Evolutionary conservation across 2,329 filamentous ascomycete species (phyloP), one percentile per base, ranked within the genome.

Genomic region (Akanthomyces uredinophilus): DNA sequence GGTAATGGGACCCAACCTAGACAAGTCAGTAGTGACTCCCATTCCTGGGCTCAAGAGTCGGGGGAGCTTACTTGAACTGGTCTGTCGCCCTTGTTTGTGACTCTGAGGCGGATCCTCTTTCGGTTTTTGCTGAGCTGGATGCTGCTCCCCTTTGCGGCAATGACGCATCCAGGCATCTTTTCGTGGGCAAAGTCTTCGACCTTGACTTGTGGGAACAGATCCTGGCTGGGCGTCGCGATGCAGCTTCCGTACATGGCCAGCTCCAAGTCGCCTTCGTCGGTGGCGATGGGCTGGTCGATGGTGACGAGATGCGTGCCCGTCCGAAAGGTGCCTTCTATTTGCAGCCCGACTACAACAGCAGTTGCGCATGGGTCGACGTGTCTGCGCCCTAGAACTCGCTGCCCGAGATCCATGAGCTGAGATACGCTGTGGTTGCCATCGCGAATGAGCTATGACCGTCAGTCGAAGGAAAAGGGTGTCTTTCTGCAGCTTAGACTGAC

Each of bases 301-400:
- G 94, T 98, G 43, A 98, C 93, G 47, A 98, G 86, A 72, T 96
- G 97, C 2, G 93, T 96, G 61, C 94, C 94, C 8, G 85, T 89
- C 32, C 87, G 88, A 72, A 98, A 98, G 1, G 93, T 98, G 63
- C 94, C 94, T 77, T 98, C 94, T 66, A 98, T 90, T 81, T 96
- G 92, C 68, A 98, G 84, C 77, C 96, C 90, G 63, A 85, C 82
- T 50, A 98, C 84, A 3, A 91, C 92, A 43, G 84, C 82, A 62
- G 88, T 84, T 27, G 97, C 94, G 13, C 89, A 87, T 22, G 94
- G 92, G 49, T 92, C 81, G 64, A 98, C 94, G 75, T 98, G 94
- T 39, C 94, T 89, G 10, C 94, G 90, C 65, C 94, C 94, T 2
- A 98, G 89, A 87, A 98, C 93, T 57, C 90, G 94, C 70, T 90